phyloP scores from a whole-genome alignment of 805 yeast species.

The Kazachstania taianensis region DNA sequence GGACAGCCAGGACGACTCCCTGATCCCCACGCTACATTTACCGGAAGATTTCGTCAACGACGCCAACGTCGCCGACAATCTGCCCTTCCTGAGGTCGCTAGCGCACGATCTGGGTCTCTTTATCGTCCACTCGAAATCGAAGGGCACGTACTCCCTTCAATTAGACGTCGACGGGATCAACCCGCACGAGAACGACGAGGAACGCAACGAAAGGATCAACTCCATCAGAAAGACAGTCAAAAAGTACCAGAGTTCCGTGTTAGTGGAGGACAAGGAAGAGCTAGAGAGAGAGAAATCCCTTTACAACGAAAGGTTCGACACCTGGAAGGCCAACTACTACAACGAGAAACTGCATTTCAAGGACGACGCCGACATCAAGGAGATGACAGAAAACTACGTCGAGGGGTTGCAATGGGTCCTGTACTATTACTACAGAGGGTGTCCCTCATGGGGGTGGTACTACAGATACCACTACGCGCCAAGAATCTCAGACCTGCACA shows the following conservation, averaged over 20 bases:
- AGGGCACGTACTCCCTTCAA: slow-evolving; percentile 46
- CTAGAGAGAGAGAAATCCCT: slow-evolving; percentile 43
- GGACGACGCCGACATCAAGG: slow-evolving; percentile 48
- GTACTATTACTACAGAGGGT: slow-evolving; percentile 80
- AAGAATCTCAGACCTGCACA: slow-evolving; percentile 73
- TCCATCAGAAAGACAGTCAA: slow-evolving; percentile 47
- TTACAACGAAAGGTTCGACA: slow-evolving; percentile 62
- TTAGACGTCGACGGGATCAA: slow-evolving; percentile 67
- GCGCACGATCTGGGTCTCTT: slow-evolving; percentile 60
- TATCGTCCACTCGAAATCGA: slow-evolving; percentile 51
- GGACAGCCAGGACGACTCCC: slow-evolving; percentile 34
- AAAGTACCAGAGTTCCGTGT: slow-evolving; percentile 51
- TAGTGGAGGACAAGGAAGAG: slow-evolving; percentile 48
- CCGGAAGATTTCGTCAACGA: slow-evolving; percentile 32
- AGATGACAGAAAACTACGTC: slow-evolving; percentile 66
- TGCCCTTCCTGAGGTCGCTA: slow-evolving; percentile 52
- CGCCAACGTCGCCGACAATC: slow-evolving; percentile 32
- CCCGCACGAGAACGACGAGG: slow-evolving; percentile 58
- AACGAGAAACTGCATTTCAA: slow-evolving; percentile 69
- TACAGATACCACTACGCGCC: slow-evolving; percentile 88
- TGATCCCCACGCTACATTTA: slow-evolving; percentile 32
- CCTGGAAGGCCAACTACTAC: slow-evolving; percentile 84
- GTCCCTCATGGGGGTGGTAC: slow-evolving; percentile 95
- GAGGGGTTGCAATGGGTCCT: slow-evolving; percentile 98
- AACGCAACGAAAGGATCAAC: slow-evolving; percentile 42